A percentile compares a stretch with the other conserved stretches of the same genome.
phyloP scores from a whole-genome alignment of 108 stramenopile species.

The Skeletonema grethae region DNA sequence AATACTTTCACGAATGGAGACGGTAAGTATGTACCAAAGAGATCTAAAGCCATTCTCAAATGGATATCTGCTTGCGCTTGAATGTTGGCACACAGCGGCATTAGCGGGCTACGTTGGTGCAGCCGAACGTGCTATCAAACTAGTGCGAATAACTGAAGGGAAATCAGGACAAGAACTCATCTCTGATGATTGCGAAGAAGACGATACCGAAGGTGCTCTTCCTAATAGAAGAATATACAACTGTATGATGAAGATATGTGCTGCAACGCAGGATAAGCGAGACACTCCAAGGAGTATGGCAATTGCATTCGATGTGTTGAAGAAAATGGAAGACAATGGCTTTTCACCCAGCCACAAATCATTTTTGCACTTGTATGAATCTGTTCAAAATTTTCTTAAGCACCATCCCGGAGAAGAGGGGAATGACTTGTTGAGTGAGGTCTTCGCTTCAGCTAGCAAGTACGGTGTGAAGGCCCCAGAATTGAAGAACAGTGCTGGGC shows the following conservation, averaged over 20 bases:
- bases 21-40: constrained; percentile 17
- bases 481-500: constrained; percentile 4
- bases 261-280: constrained; percentile 9
- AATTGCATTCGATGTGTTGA: constrained; percentile 38
- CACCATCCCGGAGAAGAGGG: constrained; percentile 36
- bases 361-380: constrained; percentile 30
- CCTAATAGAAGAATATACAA: constrained; percentile 7
- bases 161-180: constrained; percentile 14
- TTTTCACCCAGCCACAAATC: constrained; percentile 20
- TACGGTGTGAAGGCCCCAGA: constrained; percentile 23
- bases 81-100: constrained; percentile 42
- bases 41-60: constrained; percentile 23
- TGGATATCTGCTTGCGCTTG: constrained; percentile 28
- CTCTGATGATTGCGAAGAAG: background rate
- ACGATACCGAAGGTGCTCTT: background rate
- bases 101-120: constrained; percentile 33
- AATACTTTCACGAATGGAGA: constrained; percentile 50
- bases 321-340: constrained; percentile 33
- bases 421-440: constrained; percentile 16
- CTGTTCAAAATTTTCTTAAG: constrained; percentile 26
- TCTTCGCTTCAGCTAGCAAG: constrained; percentile 23
- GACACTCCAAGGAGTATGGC: constrained; percentile 21
- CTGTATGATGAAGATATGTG: constrained; percentile 36
- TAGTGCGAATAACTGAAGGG: constrained; percentile 30
- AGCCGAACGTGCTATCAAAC: constrained; percentile 38